Base-by-base conservation (phyloP, 2,329 filamentous ascomycete genomes). In the Colletotrichum filicis region DNA sequence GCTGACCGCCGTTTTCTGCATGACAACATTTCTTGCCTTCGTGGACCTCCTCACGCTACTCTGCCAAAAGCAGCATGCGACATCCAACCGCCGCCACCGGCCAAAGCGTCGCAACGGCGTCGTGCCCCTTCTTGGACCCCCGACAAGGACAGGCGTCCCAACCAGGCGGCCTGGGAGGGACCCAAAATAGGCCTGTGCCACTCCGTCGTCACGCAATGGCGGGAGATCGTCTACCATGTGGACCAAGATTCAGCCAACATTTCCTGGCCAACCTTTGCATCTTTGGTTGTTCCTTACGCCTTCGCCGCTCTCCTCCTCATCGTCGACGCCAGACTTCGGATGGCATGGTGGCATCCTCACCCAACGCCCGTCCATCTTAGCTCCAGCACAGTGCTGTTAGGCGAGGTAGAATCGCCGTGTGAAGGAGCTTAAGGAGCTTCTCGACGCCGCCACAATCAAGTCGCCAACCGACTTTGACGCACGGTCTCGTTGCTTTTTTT, bases 141-240 rank as follows among this genome's bases (percentile, higher is more conserved):
- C 67, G 66, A 66, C 66, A 73, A 66, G 71, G 71, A 66, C 70
- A 73, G 59, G 70, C 59, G 28, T 73, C 42, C 71, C 71, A 71
- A 26, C 49, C 35, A 70, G 60, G 60, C 61, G 71, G 71, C 62
- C 71, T 73, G 49, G 66, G 70, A 55, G 64, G 63, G 55, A 42
- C 60, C 35, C 32, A 19, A 35, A 58, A 60, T 65, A 70, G 66
- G 24, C 32, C 59, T 28, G 55, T 73, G 46, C 56, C 53, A 61
- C 55, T 65, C 55, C 49, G 56, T 71, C 60, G 60, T 59, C 71
- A 63, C 68, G 62, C 52, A 68, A 66, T 55, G 62, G 67, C 71
- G 71, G 71, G 71, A 74, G 71, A 74, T 74, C 68, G 52, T n/a
- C 62, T 59, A 19, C 57, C 67, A 65, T 61, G 71, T 68, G 71